Evolutionary conservation across 208 protist species (phyloP).

Genomic region (Phytomonas sp.): DNA sequence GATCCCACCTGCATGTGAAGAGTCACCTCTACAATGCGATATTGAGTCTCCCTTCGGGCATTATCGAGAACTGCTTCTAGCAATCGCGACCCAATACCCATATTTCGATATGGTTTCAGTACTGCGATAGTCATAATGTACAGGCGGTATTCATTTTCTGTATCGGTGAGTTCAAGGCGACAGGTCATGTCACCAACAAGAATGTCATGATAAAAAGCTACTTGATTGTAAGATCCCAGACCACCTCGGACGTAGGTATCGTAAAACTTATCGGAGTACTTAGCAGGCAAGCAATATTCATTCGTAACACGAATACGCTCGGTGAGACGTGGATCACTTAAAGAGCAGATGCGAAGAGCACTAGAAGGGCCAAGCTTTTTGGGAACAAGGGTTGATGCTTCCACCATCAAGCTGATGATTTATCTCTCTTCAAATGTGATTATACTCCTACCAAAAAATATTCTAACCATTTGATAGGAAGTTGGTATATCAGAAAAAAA

Average conservation of each 20-base stretch:
- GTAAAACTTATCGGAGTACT: slow-evolving; percentile 84
- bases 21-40: slow-evolving; percentile 40
- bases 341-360: slow-evolving; percentile 53
- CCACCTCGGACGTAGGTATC: slow-evolving; percentile 49
- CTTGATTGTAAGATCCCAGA: slow-evolving; percentile 58
- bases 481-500: neutral
- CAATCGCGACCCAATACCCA: slow-evolving; percentile 76
- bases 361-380: slow-evolving; percentile 28
- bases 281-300: slow-evolving; percentile 63
- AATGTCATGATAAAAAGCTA: slow-evolving; percentile 86
- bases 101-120: slow-evolving; percentile 83
- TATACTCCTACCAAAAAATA: neutral
- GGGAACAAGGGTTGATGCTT: neutral
- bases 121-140: slow-evolving; percentile 94
- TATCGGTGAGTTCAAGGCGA: slow-evolving; percentile 60
- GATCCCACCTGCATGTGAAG: slow-evolving; percentile 86
- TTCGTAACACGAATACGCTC: slow-evolving; percentile 81
- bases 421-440: neutral
- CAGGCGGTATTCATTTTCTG: slow-evolving; percentile 39
- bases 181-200: slow-evolving; percentile 89
- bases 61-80: slow-evolving; percentile 47
- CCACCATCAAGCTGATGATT: neutral
- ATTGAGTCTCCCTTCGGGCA: slow-evolving; percentile 42
- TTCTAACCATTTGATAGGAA: neutral
- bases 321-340: slow-evolving; percentile 56